A percentile compares a stretch with the other conserved stretches of the same genome.
phyloP scores from a whole-genome alignment of 768 basidiomycete genomes.

The Cubamyces sp. region DNA sequence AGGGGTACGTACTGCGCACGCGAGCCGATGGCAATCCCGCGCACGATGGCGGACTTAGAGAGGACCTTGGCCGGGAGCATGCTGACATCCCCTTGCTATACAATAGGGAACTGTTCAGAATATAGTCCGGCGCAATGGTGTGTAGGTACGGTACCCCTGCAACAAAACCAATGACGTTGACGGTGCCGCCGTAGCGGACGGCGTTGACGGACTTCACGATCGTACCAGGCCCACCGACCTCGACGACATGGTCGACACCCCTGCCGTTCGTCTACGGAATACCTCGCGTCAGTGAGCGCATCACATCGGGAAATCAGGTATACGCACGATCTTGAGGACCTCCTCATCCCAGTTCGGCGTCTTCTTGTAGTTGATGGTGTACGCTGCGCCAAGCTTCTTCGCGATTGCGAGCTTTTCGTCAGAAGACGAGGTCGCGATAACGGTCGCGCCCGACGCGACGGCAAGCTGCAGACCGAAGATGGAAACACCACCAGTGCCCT shows the following conservation, averaged over 20 bases:
- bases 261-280: slow-evolving; percentile 34
- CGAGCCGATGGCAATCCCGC: slow-evolving; percentile 60
- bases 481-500: slow-evolving; percentile 61
- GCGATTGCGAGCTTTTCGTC: slow-evolving; percentile 63
- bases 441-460: slow-evolving; percentile 61
- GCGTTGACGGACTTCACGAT: slow-evolving; percentile 48
- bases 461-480: slow-evolving; percentile 65
- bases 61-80: slow-evolving; percentile 24
- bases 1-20: slow-evolving; percentile 53
- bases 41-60: slow-evolving; percentile 39
- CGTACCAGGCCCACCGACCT: slow-evolving; percentile 62
- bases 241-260: slow-evolving; percentile 43
- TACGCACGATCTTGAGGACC: slow-evolving; percentile 47
- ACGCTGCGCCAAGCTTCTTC: slow-evolving; percentile 52
- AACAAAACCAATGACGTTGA: slow-evolving; percentile 57
- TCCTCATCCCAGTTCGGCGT: slow-evolving; percentile 62
- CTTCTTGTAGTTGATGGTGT: slow-evolving; percentile 66
- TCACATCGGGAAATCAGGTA: too few species aligned
- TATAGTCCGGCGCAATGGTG: too few species aligned
- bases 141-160: slow-evolving; percentile 39
- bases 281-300: background rate
- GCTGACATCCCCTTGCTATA: slow-evolving; percentile 26
- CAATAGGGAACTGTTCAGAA: background rate
- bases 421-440: slow-evolving; percentile 70
- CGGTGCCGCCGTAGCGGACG: slow-evolving; percentile 45